phyloP scores from a whole-genome alignment of 306 rosid species.

The Dryas alaskensis region DNA sequence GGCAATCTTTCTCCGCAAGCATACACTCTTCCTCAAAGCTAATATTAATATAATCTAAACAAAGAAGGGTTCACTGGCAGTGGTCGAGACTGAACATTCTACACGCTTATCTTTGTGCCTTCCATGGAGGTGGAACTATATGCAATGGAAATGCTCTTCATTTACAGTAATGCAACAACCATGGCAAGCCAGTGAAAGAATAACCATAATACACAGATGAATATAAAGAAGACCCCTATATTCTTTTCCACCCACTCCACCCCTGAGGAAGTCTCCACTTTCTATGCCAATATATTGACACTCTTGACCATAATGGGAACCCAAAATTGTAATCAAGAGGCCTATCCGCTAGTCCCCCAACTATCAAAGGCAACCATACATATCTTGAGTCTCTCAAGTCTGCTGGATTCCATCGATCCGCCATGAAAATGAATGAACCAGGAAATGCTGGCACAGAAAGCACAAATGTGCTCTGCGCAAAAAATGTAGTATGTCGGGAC shows the following conservation, averaged over 20 bases:
- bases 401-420: constrained; percentile 91
- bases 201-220: constrained; percentile 28
- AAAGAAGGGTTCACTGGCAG: constrained; percentile 14
- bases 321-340: constrained; percentile 83
- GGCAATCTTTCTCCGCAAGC: constrained; percentile 22
- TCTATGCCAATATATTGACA: constrained; percentile 93
- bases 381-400: constrained; percentile 87
- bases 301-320: constrained; percentile 94
- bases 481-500: constrained; percentile 70
- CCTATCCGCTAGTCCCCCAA: constrained; percentile 79
- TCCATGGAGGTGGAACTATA: constrained; percentile 18
- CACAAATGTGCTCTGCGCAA: constrained; percentile 90
- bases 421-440: constrained; percentile 75
- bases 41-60: constrained; percentile 32
- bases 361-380: constrained; percentile 90
- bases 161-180: constrained; percentile 20
- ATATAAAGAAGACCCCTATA: constrained; percentile 25
- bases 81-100: constrained; percentile 28
- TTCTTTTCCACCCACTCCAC: constrained; percentile 44
- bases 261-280: constrained; percentile 89
- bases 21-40: constrained; percentile 30
- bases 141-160: constrained; percentile 30
- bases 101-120: constrained; percentile 17
- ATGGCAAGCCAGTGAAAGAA: constrained; percentile 35
- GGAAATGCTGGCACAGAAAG: constrained; percentile 68